Evolutionary conservation across 305 asterid genomes (phyloP).

Genomic region (Fraxinus latifolia): DNA sequence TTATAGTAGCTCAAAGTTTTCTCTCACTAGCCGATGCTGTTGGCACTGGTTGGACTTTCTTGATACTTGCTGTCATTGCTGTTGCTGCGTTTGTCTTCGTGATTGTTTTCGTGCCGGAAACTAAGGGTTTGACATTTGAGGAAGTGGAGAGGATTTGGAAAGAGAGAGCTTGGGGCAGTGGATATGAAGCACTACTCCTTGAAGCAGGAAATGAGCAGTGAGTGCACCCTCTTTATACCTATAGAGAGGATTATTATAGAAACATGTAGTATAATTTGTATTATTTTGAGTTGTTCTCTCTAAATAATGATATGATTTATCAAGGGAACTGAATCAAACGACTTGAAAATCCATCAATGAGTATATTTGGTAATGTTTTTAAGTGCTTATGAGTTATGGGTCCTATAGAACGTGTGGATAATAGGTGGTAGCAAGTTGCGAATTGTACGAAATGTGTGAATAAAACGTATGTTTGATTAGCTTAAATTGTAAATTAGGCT

Average conservation of each 20-base stretch:
- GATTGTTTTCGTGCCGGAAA: constrained; percentile 64
- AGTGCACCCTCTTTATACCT: neutral
- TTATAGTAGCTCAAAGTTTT: constrained; percentile 81
- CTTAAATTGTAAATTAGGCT: neutral
- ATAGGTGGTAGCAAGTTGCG: neutral
- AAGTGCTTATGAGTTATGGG: neutral
- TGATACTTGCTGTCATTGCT: constrained; percentile 64
- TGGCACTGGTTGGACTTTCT: constrained; percentile 70
- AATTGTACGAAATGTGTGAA: neutral
- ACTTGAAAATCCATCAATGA: neutral
- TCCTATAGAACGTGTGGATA: no score
- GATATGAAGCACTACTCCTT: constrained; percentile 42
- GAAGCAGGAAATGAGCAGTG: constrained; percentile 23
- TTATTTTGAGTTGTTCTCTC: neutral
- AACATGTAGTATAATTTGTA: neutral
- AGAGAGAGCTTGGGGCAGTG: constrained; percentile 54
- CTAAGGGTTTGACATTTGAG: constrained; percentile 83
- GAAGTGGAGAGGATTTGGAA: constrained; percentile 80
- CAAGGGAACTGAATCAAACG: neutral
- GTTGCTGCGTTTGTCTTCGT: constrained; percentile 65
- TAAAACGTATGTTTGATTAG: neutral
- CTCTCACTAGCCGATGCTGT: constrained; percentile 62
- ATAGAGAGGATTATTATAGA: neutral
- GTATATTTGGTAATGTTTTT: neutral
- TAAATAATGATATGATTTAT: neutral